Evolutionary conservation across 495 filamentous ascomycete species (phyloP).

Genomic region (Evansstolkia leycettana): DNA sequence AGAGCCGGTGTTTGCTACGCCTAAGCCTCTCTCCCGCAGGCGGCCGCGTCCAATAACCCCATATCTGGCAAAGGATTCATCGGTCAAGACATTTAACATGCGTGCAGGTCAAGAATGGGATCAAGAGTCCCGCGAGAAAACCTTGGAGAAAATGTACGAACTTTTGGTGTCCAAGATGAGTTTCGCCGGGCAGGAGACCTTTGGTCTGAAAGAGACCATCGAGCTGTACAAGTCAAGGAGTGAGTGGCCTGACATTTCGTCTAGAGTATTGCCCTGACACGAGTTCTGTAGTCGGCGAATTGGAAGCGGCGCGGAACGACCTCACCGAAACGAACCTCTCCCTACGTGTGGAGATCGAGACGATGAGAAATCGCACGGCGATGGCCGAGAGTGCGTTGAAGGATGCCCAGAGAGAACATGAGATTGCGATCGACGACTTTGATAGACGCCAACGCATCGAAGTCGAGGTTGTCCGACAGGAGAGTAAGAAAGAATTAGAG

Average conservation of each 20-base stretch:
- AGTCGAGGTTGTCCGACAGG: constrained; percentile 26
- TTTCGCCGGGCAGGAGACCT: constrained; percentile 45
- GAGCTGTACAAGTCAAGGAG: constrained; percentile 60
- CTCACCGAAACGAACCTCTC: constrained; percentile 42
- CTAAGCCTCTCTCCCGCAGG: not conserved
- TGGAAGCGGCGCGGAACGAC: constrained; percentile 48
- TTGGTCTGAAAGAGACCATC: constrained; percentile 54
- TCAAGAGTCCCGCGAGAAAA: constrained; percentile 49
- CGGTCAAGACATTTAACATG: constrained; percentile 36
- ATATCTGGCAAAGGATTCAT: constrained; percentile 62
- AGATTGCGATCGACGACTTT: constrained; percentile 47
- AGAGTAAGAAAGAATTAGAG: constrained; percentile 29
- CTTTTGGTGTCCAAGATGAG: constrained; percentile 50
- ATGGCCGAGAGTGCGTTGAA: constrained; percentile 34
- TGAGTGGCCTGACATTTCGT: constrained; percentile 26
- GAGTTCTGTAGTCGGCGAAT: constrained; percentile 43
- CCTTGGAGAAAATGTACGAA: constrained; percentile 51
- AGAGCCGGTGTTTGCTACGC: not conserved
- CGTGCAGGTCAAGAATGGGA: constrained; percentile 53
- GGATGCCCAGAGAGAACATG: constrained; percentile 37
- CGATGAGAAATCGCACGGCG: constrained; percentile 34
- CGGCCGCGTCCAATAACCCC: not conserved
- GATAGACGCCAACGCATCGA: constrained; percentile 35
- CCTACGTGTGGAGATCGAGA: constrained; percentile 47
- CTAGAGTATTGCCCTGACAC: not conserved